Evolutionary conservation across 1,139 yeast genomes (phyloP).

Genomic region (Lodderomyces orthopsilosis): DNA sequence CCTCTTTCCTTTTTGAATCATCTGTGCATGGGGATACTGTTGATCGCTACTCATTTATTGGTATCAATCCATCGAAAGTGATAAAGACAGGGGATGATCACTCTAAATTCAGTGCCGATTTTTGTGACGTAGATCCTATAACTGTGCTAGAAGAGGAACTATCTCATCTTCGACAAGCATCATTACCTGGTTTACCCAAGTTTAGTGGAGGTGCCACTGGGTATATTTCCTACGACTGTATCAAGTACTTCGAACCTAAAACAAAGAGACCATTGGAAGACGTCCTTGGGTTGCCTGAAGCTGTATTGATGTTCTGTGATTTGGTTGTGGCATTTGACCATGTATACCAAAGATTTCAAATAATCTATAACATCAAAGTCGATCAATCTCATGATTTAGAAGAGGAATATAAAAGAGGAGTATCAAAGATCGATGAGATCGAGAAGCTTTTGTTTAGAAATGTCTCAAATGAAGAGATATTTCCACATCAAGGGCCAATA

Average conservation of each 20-base stretch:
- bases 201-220: conserved; percentile 97
- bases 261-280: conserved; percentile 76
- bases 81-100: conserved; percentile 70
- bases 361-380: conserved; percentile 72
- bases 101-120: conserved; percentile 30
- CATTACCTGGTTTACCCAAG: conserved; percentile 76
- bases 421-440: conserved; percentile 53
- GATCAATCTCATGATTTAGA: conserved; percentile 40
- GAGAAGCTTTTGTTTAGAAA: conserved; percentile 49
- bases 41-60: conserved; percentile 88
- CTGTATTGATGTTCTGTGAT: conserved; percentile 88
- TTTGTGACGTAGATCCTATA: conserved; percentile 68
- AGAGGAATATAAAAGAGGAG: conserved; percentile 55
- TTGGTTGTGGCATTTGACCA: conserved; percentile 89
- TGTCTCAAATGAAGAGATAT: conserved; percentile 27
- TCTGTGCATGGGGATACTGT: conserved; percentile 87
- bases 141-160: conserved; percentile 71
- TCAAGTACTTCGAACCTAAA: conserved; percentile 91
- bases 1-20: conserved; percentile 82
- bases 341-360: conserved; percentile 88
- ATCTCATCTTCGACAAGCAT: conserved; percentile 60
- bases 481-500: conserved; percentile 68
- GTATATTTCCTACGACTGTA: conserved; percentile 92
- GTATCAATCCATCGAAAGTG: conserved; percentile 75
- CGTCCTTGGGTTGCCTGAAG: conserved; percentile 81